Evolutionary conservation across 352 stramenopile genomes (phyloP).

Genomic region (Globisporangium apiculatum): DNA sequence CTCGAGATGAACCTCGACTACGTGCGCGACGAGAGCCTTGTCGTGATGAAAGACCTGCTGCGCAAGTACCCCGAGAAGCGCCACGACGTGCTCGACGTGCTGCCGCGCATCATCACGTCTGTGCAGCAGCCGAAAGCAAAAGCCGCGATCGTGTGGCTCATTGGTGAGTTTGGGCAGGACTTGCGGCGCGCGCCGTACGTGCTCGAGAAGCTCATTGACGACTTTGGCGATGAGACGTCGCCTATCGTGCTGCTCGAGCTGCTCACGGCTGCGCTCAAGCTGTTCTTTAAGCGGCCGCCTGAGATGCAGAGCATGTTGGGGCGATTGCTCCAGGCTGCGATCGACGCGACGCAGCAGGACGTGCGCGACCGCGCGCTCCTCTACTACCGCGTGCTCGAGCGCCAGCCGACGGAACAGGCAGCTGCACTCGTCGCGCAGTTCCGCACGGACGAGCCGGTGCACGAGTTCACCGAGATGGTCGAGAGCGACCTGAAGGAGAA

Average conservation of each 20-base stretch:
- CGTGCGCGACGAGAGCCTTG: slow-evolving; percentile 93
- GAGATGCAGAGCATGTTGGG: slow-evolving; percentile 98
- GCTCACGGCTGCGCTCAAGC: slow-evolving; percentile 94
- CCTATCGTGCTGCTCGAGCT: slow-evolving; percentile 91
- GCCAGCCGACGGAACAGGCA: slow-evolving; percentile 89
- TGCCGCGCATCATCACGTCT: slow-evolving; percentile 61
- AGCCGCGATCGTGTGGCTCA: slow-evolving; percentile 93
- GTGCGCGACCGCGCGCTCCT: slow-evolving; percentile 96
- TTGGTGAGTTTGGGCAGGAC: slow-evolving; percentile 95
- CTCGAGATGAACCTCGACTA: slow-evolving; percentile 96
- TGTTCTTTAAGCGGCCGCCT: slow-evolving; percentile 97
- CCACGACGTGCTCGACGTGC: slow-evolving; percentile 85
- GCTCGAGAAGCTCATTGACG: slow-evolving; percentile 94
- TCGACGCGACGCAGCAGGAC: slow-evolving; percentile 95
- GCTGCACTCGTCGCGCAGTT: slow-evolving; percentile 85
- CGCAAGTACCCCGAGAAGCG: slow-evolving; percentile 94
- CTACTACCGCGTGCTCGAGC: slow-evolving; percentile 95
- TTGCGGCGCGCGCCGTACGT: slow-evolving; percentile 93
- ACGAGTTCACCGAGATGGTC: slow-evolving; percentile 81
- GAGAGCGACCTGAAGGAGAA: slow-evolving; percentile 82
- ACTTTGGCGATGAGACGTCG: slow-evolving; percentile 89
- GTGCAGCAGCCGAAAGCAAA: slow-evolving; percentile 86
- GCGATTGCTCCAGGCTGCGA: slow-evolving; percentile 88
- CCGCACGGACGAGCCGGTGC: slow-evolving; percentile 65
- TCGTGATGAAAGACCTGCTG: slow-evolving; percentile 94